phyloP scores from a whole-genome alignment of 1,284 basidiomycete genomes.

The Neotropicomus parvogracilis region DNA sequence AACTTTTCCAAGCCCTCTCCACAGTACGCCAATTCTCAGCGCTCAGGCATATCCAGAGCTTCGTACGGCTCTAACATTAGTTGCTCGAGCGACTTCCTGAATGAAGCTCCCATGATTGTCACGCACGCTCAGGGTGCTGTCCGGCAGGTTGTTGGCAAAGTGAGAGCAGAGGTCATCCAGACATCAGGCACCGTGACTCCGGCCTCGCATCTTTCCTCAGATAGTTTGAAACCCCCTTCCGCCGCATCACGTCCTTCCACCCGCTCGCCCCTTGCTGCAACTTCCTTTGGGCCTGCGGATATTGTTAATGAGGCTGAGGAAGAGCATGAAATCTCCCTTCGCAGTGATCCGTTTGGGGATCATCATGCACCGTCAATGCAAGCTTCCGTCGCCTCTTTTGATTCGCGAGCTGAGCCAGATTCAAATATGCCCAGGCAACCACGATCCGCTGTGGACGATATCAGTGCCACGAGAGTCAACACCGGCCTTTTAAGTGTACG shows the following conservation, averaged over 20 bases:
- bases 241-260: slow-evolving; percentile 42
- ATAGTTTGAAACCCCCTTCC: slow-evolving; percentile 40
- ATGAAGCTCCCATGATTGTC: slow-evolving; percentile 77
- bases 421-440: slow-evolving; percentile 50
- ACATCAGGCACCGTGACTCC: slow-evolving; percentile 43
- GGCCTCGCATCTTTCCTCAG: slow-evolving; percentile 32
- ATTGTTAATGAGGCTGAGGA: slow-evolving; percentile 53
- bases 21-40: slow-evolving; percentile 48
- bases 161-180: slow-evolving; percentile 73
- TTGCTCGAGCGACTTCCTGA: slow-evolving; percentile 71
- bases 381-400: slow-evolving; percentile 44
- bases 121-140: slow-evolving; percentile 62
- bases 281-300: slow-evolving; percentile 71
- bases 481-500: slow-evolving; percentile 44
- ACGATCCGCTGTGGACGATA: slow-evolving; percentile 61
- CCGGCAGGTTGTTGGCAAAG: slow-evolving; percentile 69
- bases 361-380: slow-evolving; percentile 45
- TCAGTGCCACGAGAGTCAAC: slow-evolving; percentile 61
- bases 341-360: slow-evolving; percentile 64
- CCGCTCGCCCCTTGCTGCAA: slow-evolving; percentile 64
- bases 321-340: slow-evolving; percentile 34
- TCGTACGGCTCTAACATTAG: slow-evolving; percentile 73
- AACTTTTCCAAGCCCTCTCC: slow-evolving; percentile 39
- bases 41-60: slow-evolving; percentile 56
- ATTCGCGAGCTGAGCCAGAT: slow-evolving; percentile 30